Evolutionary conservation across 805 yeast species (phyloP).

Genomic region (Barnettozyma sucrosica): DNA sequence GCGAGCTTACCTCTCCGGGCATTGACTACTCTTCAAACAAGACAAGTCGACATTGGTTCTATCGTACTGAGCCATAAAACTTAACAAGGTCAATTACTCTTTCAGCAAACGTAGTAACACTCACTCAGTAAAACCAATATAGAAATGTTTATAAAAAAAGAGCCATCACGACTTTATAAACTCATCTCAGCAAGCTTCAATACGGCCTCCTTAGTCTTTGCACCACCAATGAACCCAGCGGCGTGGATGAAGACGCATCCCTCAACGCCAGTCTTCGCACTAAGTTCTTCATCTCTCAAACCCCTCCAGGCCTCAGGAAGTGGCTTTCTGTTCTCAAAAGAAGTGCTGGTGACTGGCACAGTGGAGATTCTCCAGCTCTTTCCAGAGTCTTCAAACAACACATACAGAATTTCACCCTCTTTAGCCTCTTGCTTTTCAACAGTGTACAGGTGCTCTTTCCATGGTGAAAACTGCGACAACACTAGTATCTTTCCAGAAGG

Average conservation of each 20-base stretch:
- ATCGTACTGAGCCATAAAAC: too few species aligned
- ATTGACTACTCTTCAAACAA: too few species aligned
- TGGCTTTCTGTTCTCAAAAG: constrained; percentile 81
- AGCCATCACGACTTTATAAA: constrained; percentile 16
- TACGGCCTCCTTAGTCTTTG: constrained; percentile 72
- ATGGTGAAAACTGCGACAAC: constrained; percentile 76
- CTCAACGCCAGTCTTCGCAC: constrained; percentile 68
- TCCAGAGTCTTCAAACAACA: constrained; percentile 71
- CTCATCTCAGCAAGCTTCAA: constrained; percentile 59
- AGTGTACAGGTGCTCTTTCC: constrained; percentile 88
- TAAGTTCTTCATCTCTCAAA: constrained; percentile 80
- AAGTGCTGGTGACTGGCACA: constrained; percentile 71
- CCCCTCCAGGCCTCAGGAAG: constrained; percentile 94
- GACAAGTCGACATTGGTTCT: too few species aligned
- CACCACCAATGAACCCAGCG: constrained; percentile 96
- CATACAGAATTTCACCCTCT: constrained; percentile 60
- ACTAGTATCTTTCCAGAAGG: constrained; percentile 67
- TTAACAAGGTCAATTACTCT: too few species aligned
- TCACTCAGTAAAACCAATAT: too few species aligned
- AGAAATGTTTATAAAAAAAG: too few species aligned
- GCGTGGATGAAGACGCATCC: constrained; percentile 94
- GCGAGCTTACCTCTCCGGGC: too few species aligned
- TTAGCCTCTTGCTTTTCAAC: constrained; percentile 58
- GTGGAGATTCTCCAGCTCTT: constrained; percentile 83
- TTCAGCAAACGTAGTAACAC: too few species aligned